These are phyloP conservation scores for Phytophthora crassamura DNA, from an alignment of 352 stramenopile species.

Conservation along the genomic window DNA sequence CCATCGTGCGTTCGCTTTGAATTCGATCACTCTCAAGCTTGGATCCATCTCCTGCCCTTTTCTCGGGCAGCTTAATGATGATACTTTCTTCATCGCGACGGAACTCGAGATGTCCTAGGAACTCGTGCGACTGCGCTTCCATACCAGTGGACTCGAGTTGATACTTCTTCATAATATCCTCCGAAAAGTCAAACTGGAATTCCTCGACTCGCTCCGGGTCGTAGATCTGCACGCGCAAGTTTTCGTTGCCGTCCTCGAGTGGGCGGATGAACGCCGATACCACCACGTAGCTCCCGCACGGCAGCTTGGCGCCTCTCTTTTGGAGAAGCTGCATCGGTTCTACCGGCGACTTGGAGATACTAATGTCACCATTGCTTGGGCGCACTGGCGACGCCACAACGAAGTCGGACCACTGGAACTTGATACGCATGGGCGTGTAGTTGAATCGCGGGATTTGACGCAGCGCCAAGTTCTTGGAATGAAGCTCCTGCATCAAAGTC, in stretches of 20 bases:
- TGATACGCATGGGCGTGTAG: conserved; percentile 64
- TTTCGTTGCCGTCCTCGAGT: conserved; percentile 78
- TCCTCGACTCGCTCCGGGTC: conserved; percentile 74
- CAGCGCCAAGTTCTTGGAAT: conserved; percentile 64
- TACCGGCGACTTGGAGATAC: conserved; percentile 42
- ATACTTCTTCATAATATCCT: conserved; percentile 69
- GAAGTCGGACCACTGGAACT: conserved; percentile 82
- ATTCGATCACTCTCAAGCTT: conserved; percentile 11
- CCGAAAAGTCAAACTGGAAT: conserved; percentile 79
- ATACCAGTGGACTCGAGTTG: conserved; percentile 44
- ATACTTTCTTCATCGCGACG: conserved; percentile 64
- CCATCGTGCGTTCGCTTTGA: conserved; percentile 31
- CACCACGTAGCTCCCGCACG: conserved; percentile 70
- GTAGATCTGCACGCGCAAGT: conserved; percentile 75
- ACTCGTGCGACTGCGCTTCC: conserved; percentile 48
- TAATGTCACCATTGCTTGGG: conserved; percentile 17
- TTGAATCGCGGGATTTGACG: conserved; percentile 74
- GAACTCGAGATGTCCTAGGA: conserved; percentile 66
- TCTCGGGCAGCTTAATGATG: conserved; percentile 75
- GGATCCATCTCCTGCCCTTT: conserved; percentile 23
- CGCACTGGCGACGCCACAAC: conserved; percentile 64
- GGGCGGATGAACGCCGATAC: conserved; percentile 73
- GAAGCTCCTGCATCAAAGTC: conserved; percentile 64
- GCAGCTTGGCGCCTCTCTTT: conserved; percentile 65
- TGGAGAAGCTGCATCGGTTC: conserved; percentile 63